Evolutionary conservation across 352 stramenopile species (phyloP), one percentile per base, ranked within the genome.

Genomic region (Phytophthora sp.): DNA sequence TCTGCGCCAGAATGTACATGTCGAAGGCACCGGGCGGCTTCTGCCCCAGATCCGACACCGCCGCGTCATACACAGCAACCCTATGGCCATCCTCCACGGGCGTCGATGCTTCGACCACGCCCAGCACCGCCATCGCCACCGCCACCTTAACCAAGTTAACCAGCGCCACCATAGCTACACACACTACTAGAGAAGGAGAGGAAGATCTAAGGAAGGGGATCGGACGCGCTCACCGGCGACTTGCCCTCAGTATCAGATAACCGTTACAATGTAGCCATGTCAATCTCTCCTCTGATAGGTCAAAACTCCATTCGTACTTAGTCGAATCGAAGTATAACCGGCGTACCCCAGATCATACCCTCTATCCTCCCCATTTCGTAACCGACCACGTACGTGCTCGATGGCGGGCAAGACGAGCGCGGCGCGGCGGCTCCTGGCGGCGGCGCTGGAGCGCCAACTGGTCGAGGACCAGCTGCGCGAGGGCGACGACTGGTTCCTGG

Each of bases 1-100:
- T 96, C 70, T 96, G 88, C 43, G 91, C 89, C 45, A 97, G 79
- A 39, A 97, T 88, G 74, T 96, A 97, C 34, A 96, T 90, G 55
- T 97, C 84, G 56, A 92, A 95, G 31, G 32, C 45, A 20, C 52
- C 54, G 0, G 58, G 26, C 13, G 56, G 31, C 5, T 30, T 8
- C 12, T 34, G n/a, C 12, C 39, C 26, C 2, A 83, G 50, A 5
- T 38, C 23, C 5, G 43, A 38, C 13, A 86, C 37, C 7, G 26
- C 43, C n/a, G 52, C 26, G 35, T 86, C 76, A 27, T 70, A 86
- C 9, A 86, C 74, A 18, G 48, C 30, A 27, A 63, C 35, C n/a
- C 35, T 31, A 54, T 37, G 26, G 13, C 49, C 41, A 8, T 41
- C 21, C 20, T 18, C n/a, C 12, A 31, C 48, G 5, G 18, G n/a